Percentiles rank a stretch among this genome's conserved stretches.
These are phyloP conservation scores for Penicillium taxi DNA, from an alignment of 495 filamentous ascomycete genomes.

Conservation along the genomic window DNA sequence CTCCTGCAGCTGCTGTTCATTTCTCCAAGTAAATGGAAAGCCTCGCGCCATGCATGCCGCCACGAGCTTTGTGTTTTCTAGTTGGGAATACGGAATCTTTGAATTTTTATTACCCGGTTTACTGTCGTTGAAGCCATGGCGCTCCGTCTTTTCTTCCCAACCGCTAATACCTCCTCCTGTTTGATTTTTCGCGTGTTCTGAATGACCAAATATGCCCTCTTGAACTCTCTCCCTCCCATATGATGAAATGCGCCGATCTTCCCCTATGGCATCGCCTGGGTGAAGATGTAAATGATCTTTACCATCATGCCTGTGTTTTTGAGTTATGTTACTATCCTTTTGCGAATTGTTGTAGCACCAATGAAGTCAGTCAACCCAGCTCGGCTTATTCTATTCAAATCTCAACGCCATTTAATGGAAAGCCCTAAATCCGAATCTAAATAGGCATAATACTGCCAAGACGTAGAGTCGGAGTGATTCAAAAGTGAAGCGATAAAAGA, in stretches of 20 bases:
- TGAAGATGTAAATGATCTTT: conserved; percentile 45
- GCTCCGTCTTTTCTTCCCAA: conserved; percentile 28
- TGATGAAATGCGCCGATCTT: conserved; percentile 23
- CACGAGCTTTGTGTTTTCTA: conserved; percentile 17
- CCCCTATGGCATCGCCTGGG: conserved; percentile 4
- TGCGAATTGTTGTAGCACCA: conserved; percentile 1
- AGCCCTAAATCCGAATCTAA: no score
- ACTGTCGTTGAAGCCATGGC: conserved; percentile 25
- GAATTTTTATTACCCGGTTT: conserved; percentile 25
- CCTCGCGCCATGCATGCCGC: conserved; percentile 7
- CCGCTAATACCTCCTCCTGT: conserved; percentile 39
- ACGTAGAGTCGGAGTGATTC: no score
- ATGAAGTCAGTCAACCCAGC: conserved; percentile 1
- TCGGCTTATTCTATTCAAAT: no score
- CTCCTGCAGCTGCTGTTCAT: not conserved
- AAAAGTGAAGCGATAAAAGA: no score
- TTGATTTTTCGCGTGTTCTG: conserved; percentile 36
- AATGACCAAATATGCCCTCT: conserved; percentile 35
- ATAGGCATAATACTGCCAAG: no score
- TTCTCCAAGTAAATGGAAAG: not conserved
- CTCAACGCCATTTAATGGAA: no score
- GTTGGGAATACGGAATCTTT: conserved; percentile 27
- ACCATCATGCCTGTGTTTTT: conserved; percentile 32
- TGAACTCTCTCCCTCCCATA: conserved; percentile 16
- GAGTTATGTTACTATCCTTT: conserved; percentile 26